Percentiles rank a stretch among this genome's conserved stretches.
Evolutionary conservation across 257 asterid genomes (phyloP).

Genomic region (Nicotiana knightiana): DNA sequence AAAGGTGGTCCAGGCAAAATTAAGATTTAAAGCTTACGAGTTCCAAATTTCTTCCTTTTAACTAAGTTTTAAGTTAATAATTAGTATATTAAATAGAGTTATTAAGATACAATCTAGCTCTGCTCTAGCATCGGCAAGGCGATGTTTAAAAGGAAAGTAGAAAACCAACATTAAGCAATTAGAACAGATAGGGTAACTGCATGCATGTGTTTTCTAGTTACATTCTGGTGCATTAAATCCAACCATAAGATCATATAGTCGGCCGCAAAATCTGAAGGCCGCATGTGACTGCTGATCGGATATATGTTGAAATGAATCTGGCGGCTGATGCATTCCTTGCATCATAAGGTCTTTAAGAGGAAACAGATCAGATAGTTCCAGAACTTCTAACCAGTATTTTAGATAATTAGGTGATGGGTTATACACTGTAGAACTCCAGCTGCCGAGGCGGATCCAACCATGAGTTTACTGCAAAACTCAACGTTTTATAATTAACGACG

Average conservation of each 20-base stretch:
- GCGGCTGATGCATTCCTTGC: neutral
- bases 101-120: too few relatives aligned
- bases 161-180: neutral
- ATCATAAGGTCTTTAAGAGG: neutral
- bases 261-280: neutral
- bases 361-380: neutral
- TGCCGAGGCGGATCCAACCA: too few relatives aligned
- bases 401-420: too few relatives aligned
- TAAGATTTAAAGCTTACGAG: too few relatives aligned
- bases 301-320: neutral
- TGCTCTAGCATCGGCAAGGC: neutral
- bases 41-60: too few relatives aligned
- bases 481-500: too few relatives aligned
- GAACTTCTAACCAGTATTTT: too few relatives aligned
- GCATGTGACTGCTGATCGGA: neutral
- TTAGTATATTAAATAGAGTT: too few relatives aligned
- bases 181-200: neutral
- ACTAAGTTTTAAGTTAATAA: too few relatives aligned
- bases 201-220: neutral
- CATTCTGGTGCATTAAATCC: neutral
- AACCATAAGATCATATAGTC: neutral
- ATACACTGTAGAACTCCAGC: too few relatives aligned
- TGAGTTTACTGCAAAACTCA: too few relatives aligned
- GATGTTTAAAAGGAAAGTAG: neutral
- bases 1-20: accelerated